Evolutionary conservation across 2,329 filamentous ascomycete species (phyloP), one percentile per base, ranked within the genome.

Genomic region (Scedosporium dehoogii): DNA sequence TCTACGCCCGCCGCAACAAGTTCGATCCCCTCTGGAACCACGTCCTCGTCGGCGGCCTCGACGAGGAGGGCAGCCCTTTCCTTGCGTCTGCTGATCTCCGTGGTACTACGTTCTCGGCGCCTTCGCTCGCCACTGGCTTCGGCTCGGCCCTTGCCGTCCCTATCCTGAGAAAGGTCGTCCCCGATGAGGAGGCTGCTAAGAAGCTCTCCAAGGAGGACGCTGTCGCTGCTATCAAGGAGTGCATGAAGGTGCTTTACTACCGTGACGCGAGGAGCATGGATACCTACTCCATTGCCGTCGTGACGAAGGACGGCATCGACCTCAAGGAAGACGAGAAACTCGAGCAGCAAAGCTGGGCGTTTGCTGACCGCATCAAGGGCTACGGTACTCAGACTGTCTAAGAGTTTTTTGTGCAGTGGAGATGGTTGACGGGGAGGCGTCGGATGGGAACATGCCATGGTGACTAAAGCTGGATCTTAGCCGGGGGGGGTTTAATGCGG

Each of bases 1-100:
- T 99, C 76, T 99, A 99, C 84, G 88, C 89, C 78, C 91, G 94
- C 68, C 91, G 94, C 71, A 91, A 88, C 72, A 90, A 96, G 73
- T 96, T 99, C 82, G 91, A 99, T 79, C 94, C 94, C 10, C 84
- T 99, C 65, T 99, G 94, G 94, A 99, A 97, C 79, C 88, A 92
- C 73, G 79, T 99, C 65, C 85, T 99, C 55, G 90, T 99, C 60
- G 93, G 89, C 60, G 94, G 94, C 27, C 82, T 97, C 69, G 91
- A 96, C 75, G 87, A 87, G 68, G 81, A 87, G 61, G 82, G 82
- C 68, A 85, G 87, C 75, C 93, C 94, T 25, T 99, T 97, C 84
- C 84, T 99, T 62, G 93, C 92, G 67, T 90, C 86, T 67, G 91
- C 91, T 61, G 94, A 99, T 78, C 82, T 99, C 64, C 85, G 97